These are phyloP conservation scores for Cladosporium sp. DNA, from an alignment of 2,329 filamentous ascomycete genomes.

Conservation along the genomic window DNA sequence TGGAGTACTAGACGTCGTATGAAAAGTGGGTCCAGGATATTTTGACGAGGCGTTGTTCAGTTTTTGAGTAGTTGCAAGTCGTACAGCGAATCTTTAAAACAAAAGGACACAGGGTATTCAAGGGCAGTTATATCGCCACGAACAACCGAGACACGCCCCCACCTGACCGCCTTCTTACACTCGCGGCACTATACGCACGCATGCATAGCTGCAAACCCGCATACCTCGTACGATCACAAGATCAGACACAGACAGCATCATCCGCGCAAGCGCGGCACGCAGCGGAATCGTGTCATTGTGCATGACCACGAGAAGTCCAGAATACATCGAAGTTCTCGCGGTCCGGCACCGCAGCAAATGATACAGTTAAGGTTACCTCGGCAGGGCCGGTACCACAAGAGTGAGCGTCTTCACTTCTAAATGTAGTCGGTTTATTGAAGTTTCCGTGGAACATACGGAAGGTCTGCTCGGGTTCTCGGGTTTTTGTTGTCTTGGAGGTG, in stretches of 20 bases:
- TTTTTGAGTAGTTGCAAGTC: background rate
- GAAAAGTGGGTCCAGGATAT: background rate
- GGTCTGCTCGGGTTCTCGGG: conserved; percentile 9
- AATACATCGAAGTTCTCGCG: conserved; percentile 1
- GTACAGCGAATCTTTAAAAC: background rate
- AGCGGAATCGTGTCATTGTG: conserved; percentile 4
- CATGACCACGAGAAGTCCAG: background rate
- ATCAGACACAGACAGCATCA: background rate
- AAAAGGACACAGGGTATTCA: background rate
- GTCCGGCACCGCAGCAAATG: background rate
- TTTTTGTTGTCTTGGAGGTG: background rate
- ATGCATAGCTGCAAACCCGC: background rate
- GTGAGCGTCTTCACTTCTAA: background rate
- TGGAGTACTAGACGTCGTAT: background rate
- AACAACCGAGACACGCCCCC: background rate
- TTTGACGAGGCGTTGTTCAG: background rate
- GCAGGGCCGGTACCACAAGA: background rate
- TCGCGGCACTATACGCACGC: background rate
- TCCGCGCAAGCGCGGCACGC: conserved; percentile 1
- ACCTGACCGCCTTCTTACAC: conserved; percentile 1
- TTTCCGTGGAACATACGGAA: conserved; percentile 3
- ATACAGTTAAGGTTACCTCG: background rate
- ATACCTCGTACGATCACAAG: conserved; percentile 12
- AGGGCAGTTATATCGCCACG: background rate
- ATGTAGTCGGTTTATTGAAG: background rate